Percentiles rank a stretch among this genome's conserved stretches.
These are phyloP conservation scores for Pythium monospermum DNA, from an alignment of 352 stramenopile genomes.

Conservation along the genomic window DNA sequence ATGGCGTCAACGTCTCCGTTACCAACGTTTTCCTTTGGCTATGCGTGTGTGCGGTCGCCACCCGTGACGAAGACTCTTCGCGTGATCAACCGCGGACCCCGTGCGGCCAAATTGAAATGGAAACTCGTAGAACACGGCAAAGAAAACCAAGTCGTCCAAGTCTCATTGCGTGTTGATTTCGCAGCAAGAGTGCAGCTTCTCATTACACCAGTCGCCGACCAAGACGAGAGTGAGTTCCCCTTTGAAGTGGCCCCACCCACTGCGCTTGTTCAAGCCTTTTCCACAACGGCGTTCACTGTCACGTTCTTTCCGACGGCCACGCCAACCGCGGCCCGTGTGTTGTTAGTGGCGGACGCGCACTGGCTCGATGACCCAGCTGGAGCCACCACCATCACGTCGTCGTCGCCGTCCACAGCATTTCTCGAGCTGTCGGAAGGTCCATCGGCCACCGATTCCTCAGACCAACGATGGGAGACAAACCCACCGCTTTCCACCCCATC, in stretches of 20 bases:
- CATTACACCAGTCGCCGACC: conserved; percentile 32
- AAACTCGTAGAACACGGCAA: conserved; percentile 39
- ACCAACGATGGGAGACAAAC: conserved; percentile 8
- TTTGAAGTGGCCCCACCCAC: conserved; percentile 29
- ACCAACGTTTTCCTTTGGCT: conserved; percentile 46
- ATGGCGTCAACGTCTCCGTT: background rate
- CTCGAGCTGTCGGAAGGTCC: background rate
- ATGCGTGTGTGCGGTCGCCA: conserved; percentile 35
- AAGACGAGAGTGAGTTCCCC: conserved; percentile 25
- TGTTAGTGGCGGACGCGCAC: conserved; percentile 61
- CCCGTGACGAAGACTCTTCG: conserved; percentile 44
- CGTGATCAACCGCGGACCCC: conserved; percentile 65
- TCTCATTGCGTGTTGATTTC: conserved; percentile 58
- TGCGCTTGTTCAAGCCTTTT: conserved; percentile 26
- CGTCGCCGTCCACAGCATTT: background rate
- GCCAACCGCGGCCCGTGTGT: conserved; percentile 19
- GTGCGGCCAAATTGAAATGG: conserved; percentile 51
- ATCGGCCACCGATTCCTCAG: background rate
- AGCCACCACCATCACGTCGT: background rate
- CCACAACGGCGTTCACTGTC: conserved; percentile 41
- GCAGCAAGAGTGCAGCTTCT: conserved; percentile 32
- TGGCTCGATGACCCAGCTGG: conserved; percentile 37
- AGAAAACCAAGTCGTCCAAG: conserved; percentile 50
- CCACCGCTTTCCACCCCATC: background rate
- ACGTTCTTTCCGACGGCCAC: conserved; percentile 35